Evolutionary conservation across 2,329 filamentous ascomycete genomes (phyloP), one percentile per base, ranked within the genome.

Genomic region (Talaromyces sp.): DNA sequence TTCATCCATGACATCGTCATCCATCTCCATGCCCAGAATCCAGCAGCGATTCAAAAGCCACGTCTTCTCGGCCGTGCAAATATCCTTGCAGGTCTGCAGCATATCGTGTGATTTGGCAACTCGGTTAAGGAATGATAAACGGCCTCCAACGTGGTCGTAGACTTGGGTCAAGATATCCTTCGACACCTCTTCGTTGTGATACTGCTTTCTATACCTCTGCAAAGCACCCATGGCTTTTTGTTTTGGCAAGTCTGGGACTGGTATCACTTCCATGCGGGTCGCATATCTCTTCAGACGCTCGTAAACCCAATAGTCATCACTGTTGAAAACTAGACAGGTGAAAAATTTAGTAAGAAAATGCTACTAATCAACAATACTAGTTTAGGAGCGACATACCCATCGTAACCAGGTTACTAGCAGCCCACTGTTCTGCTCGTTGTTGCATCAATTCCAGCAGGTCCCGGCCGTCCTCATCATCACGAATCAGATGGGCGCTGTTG

Each of bases 261-360:
- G 87, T 42, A 96, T 88, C 4, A 99, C 90, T 71, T 97, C 93
- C 91, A 99, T 96, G 53, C 95, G 87, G 1, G 93, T 96, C 3
- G 92, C 91, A 62, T 96, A 88, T 73, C 91, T 88, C 80, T 97
- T 97, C 58, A 99, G 80, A 15, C 93, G 85, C 75, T 99, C 95
- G 70, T 97, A 98, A 0, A 99, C 90, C 95, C 95, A 99, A 77
- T 96, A 99, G 73, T 98, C 95, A 75, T 99, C 95, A 59, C 88
- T 93, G 77, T 97, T 98, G 78, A 99, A 92, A 36, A 99, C 88
- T 81, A 27, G 19, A 56, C 13, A 33, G 10, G 4, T 92, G 63
- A 54, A 9, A 25, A 56, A 51, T 61, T 42, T 49, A 52, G 44
- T 32, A 36, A 44, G 28, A 39, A 44, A 15, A 36, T 17, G 10